Conservation (phyloP, 768 basidiomycete species). For the Gymnopilus dilepis region DNA sequence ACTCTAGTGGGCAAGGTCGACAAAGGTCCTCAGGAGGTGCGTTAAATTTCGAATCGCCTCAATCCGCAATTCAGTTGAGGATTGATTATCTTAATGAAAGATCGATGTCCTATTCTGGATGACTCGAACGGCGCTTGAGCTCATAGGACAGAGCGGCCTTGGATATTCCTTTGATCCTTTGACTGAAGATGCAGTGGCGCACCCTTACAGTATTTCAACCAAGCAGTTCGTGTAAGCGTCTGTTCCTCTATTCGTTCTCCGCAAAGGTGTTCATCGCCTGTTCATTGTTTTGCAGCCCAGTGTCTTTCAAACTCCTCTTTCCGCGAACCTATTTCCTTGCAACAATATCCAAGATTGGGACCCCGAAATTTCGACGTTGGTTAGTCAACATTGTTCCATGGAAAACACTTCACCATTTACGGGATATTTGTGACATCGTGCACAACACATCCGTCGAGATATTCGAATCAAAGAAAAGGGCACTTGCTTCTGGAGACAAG, state of each 20-base stretch:
- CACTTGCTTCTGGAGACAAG: slow-evolving; percentile 39
- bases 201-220: slow-evolving; percentile 36
- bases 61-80: slow-evolving; percentile 30
- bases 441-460: slow-evolving; percentile 41
- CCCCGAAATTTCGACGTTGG: slow-evolving; percentile 37
- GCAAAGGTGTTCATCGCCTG: background rate
- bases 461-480: slow-evolving; percentile 40
- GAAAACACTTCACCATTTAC: slow-evolving; percentile 33
- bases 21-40: slow-evolving; percentile 38
- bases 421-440: slow-evolving; percentile 41
- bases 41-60: slow-evolving; percentile 2
- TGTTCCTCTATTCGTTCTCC: background rate
- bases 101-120: slow-evolving; percentile 42
- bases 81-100: slow-evolving; percentile 19
- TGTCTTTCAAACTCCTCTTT: slow-evolving; percentile 2
- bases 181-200: slow-evolving; percentile 30
- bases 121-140: slow-evolving; percentile 51
- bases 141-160: slow-evolving; percentile 53
- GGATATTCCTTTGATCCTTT: slow-evolving; percentile 47
- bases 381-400: slow-evolving; percentile 40
- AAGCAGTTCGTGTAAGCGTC: slow-evolving; percentile 35
- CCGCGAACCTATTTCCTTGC: slow-evolving; percentile 18
- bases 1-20: slow-evolving; percentile 28
- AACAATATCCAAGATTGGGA: slow-evolving; percentile 28
- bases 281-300: background rate